A percentile compares a stretch with the other conserved stretches of the same genome.
These are phyloP conservation scores for Phytophthora constricta DNA, from an alignment of 352 stramenopile genomes.

Conservation along the genomic window DNA sequence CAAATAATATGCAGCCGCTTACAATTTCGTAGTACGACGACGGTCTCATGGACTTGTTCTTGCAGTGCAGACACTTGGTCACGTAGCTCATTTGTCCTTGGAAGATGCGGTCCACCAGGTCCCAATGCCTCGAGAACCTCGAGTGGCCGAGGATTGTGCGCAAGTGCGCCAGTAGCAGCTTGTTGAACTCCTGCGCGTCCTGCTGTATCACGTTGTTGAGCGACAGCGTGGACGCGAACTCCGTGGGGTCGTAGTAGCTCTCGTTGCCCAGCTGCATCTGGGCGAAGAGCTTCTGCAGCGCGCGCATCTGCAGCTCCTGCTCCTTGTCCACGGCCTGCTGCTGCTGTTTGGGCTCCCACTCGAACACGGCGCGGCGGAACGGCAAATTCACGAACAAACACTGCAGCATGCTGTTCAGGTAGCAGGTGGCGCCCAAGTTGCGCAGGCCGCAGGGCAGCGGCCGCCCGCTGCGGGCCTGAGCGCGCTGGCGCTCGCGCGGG, in stretches of 20 bases:
- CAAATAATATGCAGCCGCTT: constrained; percentile 9
- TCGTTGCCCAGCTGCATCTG: constrained; percentile 83
- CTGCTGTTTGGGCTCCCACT: constrained; percentile 75
- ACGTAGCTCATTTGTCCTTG: constrained; percentile 87
- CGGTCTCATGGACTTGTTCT: constrained; percentile 62
- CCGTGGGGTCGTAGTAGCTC: constrained; percentile 73
- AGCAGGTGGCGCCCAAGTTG: constrained; percentile 90
- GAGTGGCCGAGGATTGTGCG: constrained; percentile 80
- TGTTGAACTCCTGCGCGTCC: constrained; percentile 91
- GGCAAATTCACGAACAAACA: constrained; percentile 75
- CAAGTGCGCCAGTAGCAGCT: constrained; percentile 83
- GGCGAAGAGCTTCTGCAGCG: constrained; percentile 85
- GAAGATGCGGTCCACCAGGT: constrained; percentile 81
- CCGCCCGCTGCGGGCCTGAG: background rate
- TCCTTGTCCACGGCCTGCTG: constrained; percentile 47
- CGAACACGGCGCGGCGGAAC: constrained; percentile 81
- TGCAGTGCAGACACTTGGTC: constrained; percentile 81
- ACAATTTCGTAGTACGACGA: constrained; percentile 88
- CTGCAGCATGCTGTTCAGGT: constrained; percentile 91
- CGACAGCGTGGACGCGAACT: constrained; percentile 79
- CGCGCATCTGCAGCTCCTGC: constrained; percentile 75
- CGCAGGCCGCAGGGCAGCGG: constrained; percentile 67
- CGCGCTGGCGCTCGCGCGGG: constrained; percentile 58
- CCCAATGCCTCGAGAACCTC: constrained; percentile 53
- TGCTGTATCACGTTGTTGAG: constrained; percentile 88